Base-by-base conservation (phyloP, 257 asterid species). In the Nicotiana attenuata region DNA sequence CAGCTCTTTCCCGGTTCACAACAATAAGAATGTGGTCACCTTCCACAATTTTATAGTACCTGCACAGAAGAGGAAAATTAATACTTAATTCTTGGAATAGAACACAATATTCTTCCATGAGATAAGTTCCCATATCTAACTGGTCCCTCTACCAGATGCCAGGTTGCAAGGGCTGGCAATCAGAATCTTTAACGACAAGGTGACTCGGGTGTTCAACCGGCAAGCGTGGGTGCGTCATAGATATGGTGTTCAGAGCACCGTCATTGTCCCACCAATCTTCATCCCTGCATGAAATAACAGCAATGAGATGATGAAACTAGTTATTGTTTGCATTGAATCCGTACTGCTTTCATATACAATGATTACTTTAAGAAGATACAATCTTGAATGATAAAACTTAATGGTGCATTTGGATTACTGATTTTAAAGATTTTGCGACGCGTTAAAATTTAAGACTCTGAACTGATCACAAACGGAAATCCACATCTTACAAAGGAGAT, bases 191-290 rank as follows among this genome's bases (percentile, higher is more conserved):
- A 2, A 88, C 86, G 19, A 94, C 97, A 5, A 81, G 87, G 57
- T 68, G 87, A 83, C 84, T 89, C 0, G 97, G 97, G 76, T 96
- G 99, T 80, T 96, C 98, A 19, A 91, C 83, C 0, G 99, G 99
- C 50, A 93, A 83, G 78, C 98, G 97, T 47, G 99, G 99, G 81
- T 96, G 99, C 8, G 99, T 96, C 98, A 96, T 96, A 38, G 98
- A 94, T 85, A 94, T 91, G 50, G 97, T 96, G 91, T 96, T 96
- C 76, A 96, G 97, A 4, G 99, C 98, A 71, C 99, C 99, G 33
- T 96, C 98, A 59, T 94, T 96, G 83, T 94, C 98, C 99, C 98
- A 96, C 98, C 99, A 96, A 77, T 94, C 99, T 80, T 96, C 96
- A 86, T 96, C 98, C 88, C 99, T 96, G 81, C 45, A 47, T 13